Percentiles rank a stretch among this genome's conserved stretches.
phyloP scores from a whole-genome alignment of 2,329 filamentous ascomycete species.

The Aspergillus cejpii region DNA sequence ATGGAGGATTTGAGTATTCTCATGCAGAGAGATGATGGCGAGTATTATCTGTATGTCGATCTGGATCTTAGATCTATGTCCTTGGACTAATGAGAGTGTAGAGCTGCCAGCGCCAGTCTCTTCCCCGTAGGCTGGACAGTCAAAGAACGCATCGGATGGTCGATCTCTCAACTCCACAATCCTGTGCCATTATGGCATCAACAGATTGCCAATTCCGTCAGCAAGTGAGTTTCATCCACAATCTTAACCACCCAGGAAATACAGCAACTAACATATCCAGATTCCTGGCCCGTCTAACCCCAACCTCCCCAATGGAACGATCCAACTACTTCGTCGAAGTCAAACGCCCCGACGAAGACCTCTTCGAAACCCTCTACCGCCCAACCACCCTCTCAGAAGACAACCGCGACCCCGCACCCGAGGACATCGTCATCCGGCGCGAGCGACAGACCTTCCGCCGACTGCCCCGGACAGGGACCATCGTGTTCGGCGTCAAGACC shows the following conservation, averaged over 20 bases:
- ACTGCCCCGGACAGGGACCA: slow-evolving; percentile 39
- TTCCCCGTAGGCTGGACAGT: slow-evolving; percentile 51
- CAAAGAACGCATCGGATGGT: slow-evolving; percentile 44
- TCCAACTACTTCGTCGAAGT: slow-evolving; percentile 48
- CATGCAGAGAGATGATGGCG: slow-evolving; percentile 40
- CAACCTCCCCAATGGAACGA: slow-evolving; percentile 44
- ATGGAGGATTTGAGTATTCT: slow-evolving; percentile 50
- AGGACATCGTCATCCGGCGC: slow-evolving; percentile 44
- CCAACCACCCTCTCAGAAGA: slow-evolving; percentile 37
- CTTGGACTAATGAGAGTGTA: slow-evolving; percentile 15
- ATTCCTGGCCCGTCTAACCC: slow-evolving; percentile 44
- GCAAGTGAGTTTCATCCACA: slow-evolving; percentile 32
- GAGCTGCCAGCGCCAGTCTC: slow-evolving; percentile 47
- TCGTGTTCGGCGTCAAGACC: slow-evolving; percentile 48
- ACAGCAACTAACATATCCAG: slow-evolving; percentile 19
- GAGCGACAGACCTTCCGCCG: slow-evolving; percentile 48
- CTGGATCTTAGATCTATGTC: slow-evolving; percentile 1
- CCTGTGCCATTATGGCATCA: slow-evolving; percentile 48
- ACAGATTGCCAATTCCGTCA: slow-evolving; percentile 39
- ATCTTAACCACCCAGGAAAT: not conserved
- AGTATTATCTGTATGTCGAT: slow-evolving; percentile 43
- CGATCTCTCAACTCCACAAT: slow-evolving; percentile 43
- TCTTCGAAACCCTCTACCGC: slow-evolving; percentile 43
- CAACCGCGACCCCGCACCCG: slow-evolving; percentile 30
- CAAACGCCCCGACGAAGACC: slow-evolving; percentile 30